Evolutionary conservation across 345 rosid genomes (phyloP).

Genomic region (Passiflora organensis): DNA sequence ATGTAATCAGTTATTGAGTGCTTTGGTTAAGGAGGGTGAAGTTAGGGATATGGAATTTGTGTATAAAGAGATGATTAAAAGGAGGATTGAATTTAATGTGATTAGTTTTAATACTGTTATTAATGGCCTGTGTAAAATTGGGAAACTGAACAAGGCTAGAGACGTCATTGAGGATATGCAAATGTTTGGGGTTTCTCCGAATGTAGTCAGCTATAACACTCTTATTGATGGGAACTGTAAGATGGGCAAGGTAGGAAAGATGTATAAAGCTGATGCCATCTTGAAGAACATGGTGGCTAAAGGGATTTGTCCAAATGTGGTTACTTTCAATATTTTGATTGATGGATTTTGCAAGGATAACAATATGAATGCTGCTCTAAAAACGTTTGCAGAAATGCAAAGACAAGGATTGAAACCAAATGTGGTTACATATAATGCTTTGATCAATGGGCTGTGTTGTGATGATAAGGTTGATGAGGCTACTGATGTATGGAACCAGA

Average conservation of each 20-base stretch:
- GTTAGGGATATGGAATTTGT: constrained; percentile 51
- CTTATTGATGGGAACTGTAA: constrained; percentile 68
- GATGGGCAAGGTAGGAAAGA: constrained; percentile 55
- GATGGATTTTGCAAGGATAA: constrained; percentile 79
- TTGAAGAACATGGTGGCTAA: constrained; percentile 62
- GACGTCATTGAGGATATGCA: constrained; percentile 72
- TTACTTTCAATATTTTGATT: constrained; percentile 71
- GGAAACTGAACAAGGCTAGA: constrained; percentile 62
- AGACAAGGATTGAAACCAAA: constrained; percentile 48
- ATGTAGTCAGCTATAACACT: constrained; percentile 59
- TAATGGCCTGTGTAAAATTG: constrained; percentile 60
- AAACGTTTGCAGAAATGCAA: constrained; percentile 63
- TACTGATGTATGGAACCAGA: constrained; percentile 40
- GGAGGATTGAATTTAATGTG: constrained; percentile 41
- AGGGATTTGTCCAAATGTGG: constrained; percentile 41
- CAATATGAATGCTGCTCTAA: constrained; percentile 43
- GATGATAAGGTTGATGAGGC: constrained; percentile 55
- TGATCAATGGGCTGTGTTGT: constrained; percentile 51
- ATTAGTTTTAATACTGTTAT: constrained; percentile 54
- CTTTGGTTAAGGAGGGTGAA: constrained; percentile 44
- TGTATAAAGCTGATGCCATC: constrained; percentile 68
- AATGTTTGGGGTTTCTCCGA: constrained; percentile 41
- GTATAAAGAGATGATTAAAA: constrained; percentile 58
- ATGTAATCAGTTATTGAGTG: constrained; percentile 72
- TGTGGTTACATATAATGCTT: constrained; percentile 53